Evolutionary conservation across 495 filamentous ascomycete genomes (phyloP), one percentile per base, ranked within the genome.

Genomic region (Penicillium lagena): DNA sequence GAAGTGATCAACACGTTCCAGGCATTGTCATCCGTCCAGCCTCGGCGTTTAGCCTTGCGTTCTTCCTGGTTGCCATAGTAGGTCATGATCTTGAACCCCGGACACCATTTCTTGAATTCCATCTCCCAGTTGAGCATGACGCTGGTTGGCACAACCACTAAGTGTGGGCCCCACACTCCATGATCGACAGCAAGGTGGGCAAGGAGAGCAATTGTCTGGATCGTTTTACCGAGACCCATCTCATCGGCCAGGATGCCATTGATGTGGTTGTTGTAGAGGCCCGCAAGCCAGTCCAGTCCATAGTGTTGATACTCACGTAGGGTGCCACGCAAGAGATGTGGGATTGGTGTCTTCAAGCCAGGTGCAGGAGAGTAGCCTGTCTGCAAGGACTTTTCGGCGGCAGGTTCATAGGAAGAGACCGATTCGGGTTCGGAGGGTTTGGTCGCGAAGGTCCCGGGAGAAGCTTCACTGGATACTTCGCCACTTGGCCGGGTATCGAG

Each of bases 121-220:
- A 96, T 96, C 61, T 97, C 94, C 94, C 94, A 99, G 60, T 99
- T 99, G 41, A 99, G 81, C 75, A 99, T 96, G 28, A 99, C 94
- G 66, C 90, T 96, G 8, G 94, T 97, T 2, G 94, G 94, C 7
- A 99, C 94, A 49, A 99, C 85, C 32, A 99, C 85, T 14, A 99
- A 70, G 72, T 99, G 94, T 0, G 94, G 89, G 0, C 94, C 94
- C 94, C 94, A 99, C 22, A 90, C 81, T 56, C 88, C 81, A 60
- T 95, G 85, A 45, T 95, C 74, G 42, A 90, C 89, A 15, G 94
- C 94, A 31, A 99, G 76, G 62, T 97, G 91, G 12, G 93, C 94
- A 39, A 99, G 73, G 9, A 99, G 71, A 11, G 94, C 85, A 53
- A 99, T 99, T 2, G 94, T 97, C 64, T 99, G 94, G 32, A 99